Percentiles rank a stretch among this genome's conserved stretches.
Conservation (phyloP, 1,284 basidiomycete genomes). For the Hemileia vastatrix region DNA sequence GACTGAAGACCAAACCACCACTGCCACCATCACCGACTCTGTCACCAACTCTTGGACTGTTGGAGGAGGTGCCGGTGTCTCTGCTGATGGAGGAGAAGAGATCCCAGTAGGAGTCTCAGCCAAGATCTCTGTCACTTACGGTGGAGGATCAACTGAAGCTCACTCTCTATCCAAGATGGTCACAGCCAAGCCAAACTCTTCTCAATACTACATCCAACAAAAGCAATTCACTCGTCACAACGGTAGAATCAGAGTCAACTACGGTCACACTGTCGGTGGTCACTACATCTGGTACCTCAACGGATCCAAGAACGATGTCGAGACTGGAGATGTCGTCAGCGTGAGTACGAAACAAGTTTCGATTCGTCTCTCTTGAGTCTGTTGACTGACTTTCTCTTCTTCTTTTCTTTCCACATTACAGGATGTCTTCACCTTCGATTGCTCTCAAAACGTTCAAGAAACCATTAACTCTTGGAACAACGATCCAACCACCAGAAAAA, state of each 20-base stretch:
- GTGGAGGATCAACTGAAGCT: background rate
- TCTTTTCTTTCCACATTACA: background rate
- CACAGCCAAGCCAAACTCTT: background rate
- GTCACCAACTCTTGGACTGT: background rate
- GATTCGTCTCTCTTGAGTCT: no score
- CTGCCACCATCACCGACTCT: background rate
- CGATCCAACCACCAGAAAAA: background rate
- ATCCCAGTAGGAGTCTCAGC: background rate
- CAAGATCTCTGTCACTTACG: background rate
- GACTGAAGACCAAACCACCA: background rate
- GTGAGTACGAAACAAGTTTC: no score
- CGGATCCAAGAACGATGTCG: background rate
- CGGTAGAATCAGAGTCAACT: background rate
- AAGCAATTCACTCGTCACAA: background rate
- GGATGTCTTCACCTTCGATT: background rate
- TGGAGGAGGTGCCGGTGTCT: background rate
- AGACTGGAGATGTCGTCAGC: background rate
- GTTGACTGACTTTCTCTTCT: no score
- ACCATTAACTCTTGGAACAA: background rate
- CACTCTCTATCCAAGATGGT: background rate
- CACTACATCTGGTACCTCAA: background rate
- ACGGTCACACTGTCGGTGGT: background rate
- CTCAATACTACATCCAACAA: background rate
- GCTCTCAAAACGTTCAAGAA: background rate
- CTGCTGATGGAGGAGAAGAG: background rate